phyloP scores from a whole-genome alignment of 352 stramenopile genomes.

The Phytophthora hibernalis region DNA sequence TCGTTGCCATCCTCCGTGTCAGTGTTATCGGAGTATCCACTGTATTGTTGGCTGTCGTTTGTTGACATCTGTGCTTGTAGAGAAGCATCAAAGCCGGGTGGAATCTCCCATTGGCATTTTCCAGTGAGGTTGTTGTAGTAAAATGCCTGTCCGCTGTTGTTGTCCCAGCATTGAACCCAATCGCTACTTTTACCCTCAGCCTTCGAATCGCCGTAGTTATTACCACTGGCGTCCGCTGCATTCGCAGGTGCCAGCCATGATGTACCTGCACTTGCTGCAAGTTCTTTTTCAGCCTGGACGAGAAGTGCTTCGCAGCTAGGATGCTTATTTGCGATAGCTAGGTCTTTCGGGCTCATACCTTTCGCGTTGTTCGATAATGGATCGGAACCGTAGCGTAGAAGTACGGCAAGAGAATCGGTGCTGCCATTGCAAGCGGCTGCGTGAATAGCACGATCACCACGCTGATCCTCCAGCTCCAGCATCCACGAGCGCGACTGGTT shows the following conservation, averaged over 20 bases:
- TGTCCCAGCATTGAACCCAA: conserved; percentile 77
- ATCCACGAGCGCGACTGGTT: conserved; percentile 72
- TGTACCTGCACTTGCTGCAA: conserved; percentile 35
- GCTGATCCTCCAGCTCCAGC: conserved; percentile 71
- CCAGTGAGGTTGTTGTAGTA: conserved; percentile 82
- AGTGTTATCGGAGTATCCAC: conserved; percentile 14
- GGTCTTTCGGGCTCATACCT: conserved; percentile 56
- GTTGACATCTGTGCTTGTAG: conserved; percentile 23
- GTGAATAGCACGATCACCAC: conserved; percentile 66
- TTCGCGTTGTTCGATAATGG: conserved; percentile 55
- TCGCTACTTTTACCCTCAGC: conserved; percentile 22
- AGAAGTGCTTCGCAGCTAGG: conserved; percentile 53
- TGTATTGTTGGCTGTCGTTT: conserved; percentile 37
- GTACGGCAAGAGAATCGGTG: conserved; percentile 43
- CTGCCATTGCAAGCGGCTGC: conserved; percentile 72
- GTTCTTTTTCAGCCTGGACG: conserved; percentile 48
- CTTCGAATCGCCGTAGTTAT: conserved; percentile 10
- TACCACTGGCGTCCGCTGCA: conserved; percentile 30
- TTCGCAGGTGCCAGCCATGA: conserved; percentile 69
- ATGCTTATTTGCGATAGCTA: conserved; percentile 59
- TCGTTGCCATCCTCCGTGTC: conserved; percentile 36
- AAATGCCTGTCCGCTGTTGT: conserved; percentile 57
- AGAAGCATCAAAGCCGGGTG: conserved; percentile 43
- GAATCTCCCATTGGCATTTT: conserved; percentile 72
- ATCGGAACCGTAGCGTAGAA: conserved; percentile 63